Base-by-base conservation (phyloP, 2,329 filamentous ascomycete genomes). In the Mollisia scopiformis region DNA sequence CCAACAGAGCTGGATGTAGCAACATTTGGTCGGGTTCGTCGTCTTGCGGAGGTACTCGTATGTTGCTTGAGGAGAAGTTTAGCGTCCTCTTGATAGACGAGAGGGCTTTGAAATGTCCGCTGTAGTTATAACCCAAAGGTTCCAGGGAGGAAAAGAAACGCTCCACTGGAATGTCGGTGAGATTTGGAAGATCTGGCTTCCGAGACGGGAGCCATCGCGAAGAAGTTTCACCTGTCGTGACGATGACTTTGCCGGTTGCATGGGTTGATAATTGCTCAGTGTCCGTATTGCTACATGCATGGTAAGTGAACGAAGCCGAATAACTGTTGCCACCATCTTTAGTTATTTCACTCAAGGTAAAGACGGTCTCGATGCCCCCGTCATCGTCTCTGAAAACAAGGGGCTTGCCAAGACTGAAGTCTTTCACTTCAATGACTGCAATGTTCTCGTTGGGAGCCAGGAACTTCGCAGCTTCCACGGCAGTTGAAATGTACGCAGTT, bases 1-100 rank as follows among this genome's bases (percentile, higher is more conserved):
- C 84, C 13, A 87, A 74, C 0, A 82, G 84, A 2, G 82, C 79
- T 0, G 84, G 85, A 62, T 87, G 84, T 23, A 87, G 77, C 35
- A 66, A 28, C 6, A 63, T 35, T 31, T 30, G 21, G 30, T 33
- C 51, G 0, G 28, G 25, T 11, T 54, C 43, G 1, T 41, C 28
- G 3, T 13, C 41, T n/a, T n/a, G n/a, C 0, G 3, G 0, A 1
- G 35, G 27, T 16, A 23, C 25, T 2, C 23, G 39, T 35, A 55
- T 47, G 50, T 47, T 19, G 39, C 49, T 61, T 28, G 55, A 46
- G 31, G 67, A 61, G 2, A 31, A 23, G 11, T 57, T 35, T n/a
- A 62, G 46, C 10, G 39, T 58, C 2, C 67, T 52, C 27, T 62
- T 58, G n/a, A 62, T 23, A 11, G 39, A 47, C 6, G 52, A 52